Conservation (phyloP, 768 basidiomycete species). For the Suillus clintonianus region DNA sequence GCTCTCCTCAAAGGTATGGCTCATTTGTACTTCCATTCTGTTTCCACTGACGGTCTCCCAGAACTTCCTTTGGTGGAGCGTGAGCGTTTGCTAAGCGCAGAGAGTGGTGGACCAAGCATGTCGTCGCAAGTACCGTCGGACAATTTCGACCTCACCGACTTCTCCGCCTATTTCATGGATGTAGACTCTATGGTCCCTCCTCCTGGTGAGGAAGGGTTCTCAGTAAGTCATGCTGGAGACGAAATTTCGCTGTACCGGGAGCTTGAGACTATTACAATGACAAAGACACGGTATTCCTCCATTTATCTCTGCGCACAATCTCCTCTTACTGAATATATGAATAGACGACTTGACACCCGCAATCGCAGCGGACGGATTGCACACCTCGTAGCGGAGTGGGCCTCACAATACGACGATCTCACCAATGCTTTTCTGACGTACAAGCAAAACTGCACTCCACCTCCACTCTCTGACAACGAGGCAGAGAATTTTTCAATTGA, state of each 20-base stretch:
- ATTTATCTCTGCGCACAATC: background rate
- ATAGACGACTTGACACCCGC: background rate
- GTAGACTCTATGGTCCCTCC: background rate
- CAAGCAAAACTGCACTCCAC: background rate
- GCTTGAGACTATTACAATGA: background rate
- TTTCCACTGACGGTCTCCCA: too few relatives aligned
- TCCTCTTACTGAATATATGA: background rate
- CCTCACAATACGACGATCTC: background rate
- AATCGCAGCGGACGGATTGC: background rate
- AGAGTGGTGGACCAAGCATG: too few relatives aligned
- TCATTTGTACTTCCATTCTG: too few relatives aligned
- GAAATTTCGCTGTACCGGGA: background rate
- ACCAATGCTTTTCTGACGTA: background rate
- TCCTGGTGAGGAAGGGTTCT: background rate
- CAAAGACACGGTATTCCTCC: background rate
- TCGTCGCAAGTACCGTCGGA: too few relatives aligned
- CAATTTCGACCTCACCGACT: background rate
- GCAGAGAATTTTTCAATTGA: background rate
- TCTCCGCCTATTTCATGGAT: background rate
- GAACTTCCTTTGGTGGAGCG: too few relatives aligned
- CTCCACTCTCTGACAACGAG: background rate
- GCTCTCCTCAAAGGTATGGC: too few relatives aligned
- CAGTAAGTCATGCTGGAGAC: background rate
- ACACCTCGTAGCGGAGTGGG: background rate
- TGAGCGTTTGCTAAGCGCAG: too few relatives aligned